Percentiles rank a stretch among this genome's conserved stretches.
Evolutionary conservation across 2,329 filamentous ascomycete genomes (phyloP).

Genomic region (Metarhizium brunneum): DNA sequence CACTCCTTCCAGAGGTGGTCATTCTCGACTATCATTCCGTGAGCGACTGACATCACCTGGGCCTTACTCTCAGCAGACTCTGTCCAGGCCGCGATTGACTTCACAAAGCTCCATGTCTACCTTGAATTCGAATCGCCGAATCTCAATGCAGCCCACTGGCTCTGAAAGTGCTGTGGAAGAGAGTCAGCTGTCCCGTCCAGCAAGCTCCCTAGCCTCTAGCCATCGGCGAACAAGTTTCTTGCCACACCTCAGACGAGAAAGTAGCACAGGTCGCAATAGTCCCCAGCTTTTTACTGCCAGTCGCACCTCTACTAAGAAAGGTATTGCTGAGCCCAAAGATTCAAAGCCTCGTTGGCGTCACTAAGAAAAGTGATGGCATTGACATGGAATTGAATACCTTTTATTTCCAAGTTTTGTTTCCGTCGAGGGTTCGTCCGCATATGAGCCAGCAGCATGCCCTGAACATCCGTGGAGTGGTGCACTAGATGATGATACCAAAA

Average conservation of each 20-base stretch:
- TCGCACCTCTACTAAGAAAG: constrained; percentile 33
- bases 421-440: not conserved
- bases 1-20: constrained; percentile 34
- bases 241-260: constrained; percentile 33
- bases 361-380: constrained; percentile 4
- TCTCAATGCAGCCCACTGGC: constrained; percentile 41
- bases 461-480: not conserved
- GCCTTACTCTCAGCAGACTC: constrained; percentile 35
- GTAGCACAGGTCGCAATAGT: constrained; percentile 35
- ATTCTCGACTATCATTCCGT: constrained; percentile 42
- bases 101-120: constrained; percentile 34
- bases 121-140: constrained; percentile 34
- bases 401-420: not conserved
- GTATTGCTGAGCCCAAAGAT: constrained; percentile 28
- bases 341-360: constrained; percentile 41
- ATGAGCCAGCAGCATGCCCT: not conserved
- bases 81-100: constrained; percentile 34
- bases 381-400: not conserved
- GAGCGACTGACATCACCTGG: constrained; percentile 42
- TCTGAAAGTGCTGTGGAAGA: constrained; percentile 22
- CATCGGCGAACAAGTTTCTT: constrained; percentile 45
- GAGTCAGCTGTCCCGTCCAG: constrained; percentile 33
- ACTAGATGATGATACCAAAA: not conserved
- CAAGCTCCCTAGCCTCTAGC: constrained; percentile 44
- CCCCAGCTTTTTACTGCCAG: constrained; percentile 38